These are phyloP conservation scores for Boletellus dicymbophilus DNA, from an alignment of 1,284 basidiomycete genomes.

Conservation along the genomic window DNA sequence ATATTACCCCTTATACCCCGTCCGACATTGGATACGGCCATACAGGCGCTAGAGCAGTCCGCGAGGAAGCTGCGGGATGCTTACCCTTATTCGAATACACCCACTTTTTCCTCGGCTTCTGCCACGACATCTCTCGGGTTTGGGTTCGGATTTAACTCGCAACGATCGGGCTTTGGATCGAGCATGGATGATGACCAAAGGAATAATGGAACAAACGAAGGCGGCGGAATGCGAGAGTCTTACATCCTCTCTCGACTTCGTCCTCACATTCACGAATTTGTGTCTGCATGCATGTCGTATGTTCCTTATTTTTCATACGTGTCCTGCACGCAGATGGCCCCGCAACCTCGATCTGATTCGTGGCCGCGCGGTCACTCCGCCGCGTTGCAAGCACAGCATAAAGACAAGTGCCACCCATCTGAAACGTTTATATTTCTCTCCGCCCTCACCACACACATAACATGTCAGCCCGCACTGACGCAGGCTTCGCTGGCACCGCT, in stretches of 20 bases:
- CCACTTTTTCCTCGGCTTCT: slow-evolving; percentile 38
- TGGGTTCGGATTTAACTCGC: slow-evolving; percentile 40
- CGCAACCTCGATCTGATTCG: slow-evolving; percentile 26
- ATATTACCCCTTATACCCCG: slow-evolving; percentile 77
- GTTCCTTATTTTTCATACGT: slow-evolving; percentile 78
- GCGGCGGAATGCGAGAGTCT: slow-evolving; percentile 69
- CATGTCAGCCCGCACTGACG: slow-evolving; percentile 65
- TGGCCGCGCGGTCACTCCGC: slow-evolving; percentile 41
- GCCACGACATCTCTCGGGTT: slow-evolving; percentile 46
- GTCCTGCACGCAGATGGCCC: slow-evolving; percentile 27
- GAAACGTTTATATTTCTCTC: slow-evolving; percentile 75
- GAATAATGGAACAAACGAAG: slow-evolving; percentile 17
- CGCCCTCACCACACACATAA: slow-evolving; percentile 64
- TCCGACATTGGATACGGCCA: slow-evolving; percentile 71
- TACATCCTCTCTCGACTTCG: slow-evolving; percentile 75
- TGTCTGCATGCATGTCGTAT: slow-evolving; percentile 73
- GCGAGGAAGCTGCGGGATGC: slow-evolving; percentile 75
- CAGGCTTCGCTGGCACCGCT: slow-evolving; percentile 57
- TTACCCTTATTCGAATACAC: slow-evolving; percentile 71
- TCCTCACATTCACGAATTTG: slow-evolving; percentile 73
- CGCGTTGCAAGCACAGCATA: slow-evolving; percentile 50
- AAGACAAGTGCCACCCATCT: slow-evolving; percentile 63
- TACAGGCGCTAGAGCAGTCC: slow-evolving; percentile 65
- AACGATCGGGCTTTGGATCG: slow-evolving; percentile 24
- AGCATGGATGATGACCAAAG: slow-evolving; percentile 30